These are phyloP conservation scores for Carex scoparia DNA, from an alignment of 176 grass and related monocot genomes.

Conservation along the genomic window DNA sequence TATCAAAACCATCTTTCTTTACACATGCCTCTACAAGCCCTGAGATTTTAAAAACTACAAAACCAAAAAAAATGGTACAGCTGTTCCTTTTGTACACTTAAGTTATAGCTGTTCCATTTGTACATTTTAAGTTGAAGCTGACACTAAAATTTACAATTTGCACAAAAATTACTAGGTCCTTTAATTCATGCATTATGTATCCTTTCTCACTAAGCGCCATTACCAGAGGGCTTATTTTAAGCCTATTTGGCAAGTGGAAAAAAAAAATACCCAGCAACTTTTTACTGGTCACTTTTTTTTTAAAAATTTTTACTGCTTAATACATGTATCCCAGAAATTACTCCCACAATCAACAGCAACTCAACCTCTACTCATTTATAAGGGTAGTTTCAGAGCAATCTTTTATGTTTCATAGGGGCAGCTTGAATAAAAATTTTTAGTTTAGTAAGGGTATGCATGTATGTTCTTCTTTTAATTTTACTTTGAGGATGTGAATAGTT, in stretches of 20 bases:
- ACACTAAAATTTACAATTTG: slow-evolving; percentile 15
- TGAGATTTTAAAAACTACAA: slow-evolving; percentile 4
- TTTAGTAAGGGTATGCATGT: background rate
- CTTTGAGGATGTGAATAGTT: slow-evolving; percentile 70
- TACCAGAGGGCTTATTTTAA: slow-evolving; percentile 5
- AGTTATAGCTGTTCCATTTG: slow-evolving; percentile 32
- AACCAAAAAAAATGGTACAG: slow-evolving; percentile 27
- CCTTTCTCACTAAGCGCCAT: background rate
- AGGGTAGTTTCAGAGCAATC: background rate
- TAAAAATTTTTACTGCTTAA: background rate
- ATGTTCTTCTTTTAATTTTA: slow-evolving; percentile 23
- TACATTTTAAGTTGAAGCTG: background rate
- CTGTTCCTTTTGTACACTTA: slow-evolving; percentile 69
- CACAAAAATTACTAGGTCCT: slow-evolving; percentile 10
- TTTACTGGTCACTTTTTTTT: background rate
- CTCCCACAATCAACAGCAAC: background rate
- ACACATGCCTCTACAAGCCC: slow-evolving; percentile 26
- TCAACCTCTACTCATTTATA: background rate
- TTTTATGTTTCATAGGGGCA: background rate
- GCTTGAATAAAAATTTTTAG: background rate
- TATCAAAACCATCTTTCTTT: slow-evolving; percentile 21
- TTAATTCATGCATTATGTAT: background rate
- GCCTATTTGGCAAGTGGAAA: background rate
- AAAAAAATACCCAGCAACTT: background rate
- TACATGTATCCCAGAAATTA: background rate